A percentile compares a stretch with the other conserved stretches of the same genome.
phyloP scores from a whole-genome alignment of 371 early-diverging fungal species.

The Actinomucor elegans region DNA sequence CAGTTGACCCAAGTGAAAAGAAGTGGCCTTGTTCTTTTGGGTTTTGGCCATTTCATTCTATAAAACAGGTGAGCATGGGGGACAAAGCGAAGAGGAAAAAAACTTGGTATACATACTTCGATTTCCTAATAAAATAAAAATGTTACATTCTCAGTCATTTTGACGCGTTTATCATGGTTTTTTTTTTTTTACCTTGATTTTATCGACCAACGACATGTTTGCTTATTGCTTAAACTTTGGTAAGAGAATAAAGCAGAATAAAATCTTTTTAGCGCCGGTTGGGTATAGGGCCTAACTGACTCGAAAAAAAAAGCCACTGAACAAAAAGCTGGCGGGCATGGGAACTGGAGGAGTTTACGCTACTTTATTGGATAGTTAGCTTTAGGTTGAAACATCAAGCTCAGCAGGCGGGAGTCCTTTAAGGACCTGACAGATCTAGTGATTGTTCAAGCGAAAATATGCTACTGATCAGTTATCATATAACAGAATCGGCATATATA shows the following conservation, averaged over 20 bases:
- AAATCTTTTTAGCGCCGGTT: conserved; percentile 4
- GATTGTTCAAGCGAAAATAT: too few relatives aligned
- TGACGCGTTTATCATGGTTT: not conserved
- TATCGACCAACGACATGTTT: conserved; percentile 25
- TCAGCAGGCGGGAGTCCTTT: too few relatives aligned
- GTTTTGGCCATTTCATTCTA: conserved; percentile 72
- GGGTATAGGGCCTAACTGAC: too few relatives aligned
- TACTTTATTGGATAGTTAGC: too few relatives aligned
- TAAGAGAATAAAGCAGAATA: not conserved
- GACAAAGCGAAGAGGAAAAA: not conserved
- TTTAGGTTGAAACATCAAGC: too few relatives aligned
- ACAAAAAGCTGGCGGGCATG: too few relatives aligned
- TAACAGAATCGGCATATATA: too few relatives aligned
- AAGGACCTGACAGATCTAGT: too few relatives aligned
- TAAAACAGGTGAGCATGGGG: too few relatives aligned
- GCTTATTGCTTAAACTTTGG: not conserved
- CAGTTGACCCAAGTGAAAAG: conserved; percentile 97
- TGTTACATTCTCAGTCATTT: not conserved
- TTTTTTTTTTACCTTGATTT: conserved; percentile 26
- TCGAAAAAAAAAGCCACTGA: too few relatives aligned
- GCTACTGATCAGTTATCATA: too few relatives aligned
- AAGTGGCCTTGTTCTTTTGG: conserved; percentile 91
- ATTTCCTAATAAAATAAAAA: conserved; percentile 49
- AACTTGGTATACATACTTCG: conserved; percentile 39
- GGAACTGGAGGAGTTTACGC: too few relatives aligned